phyloP scores from a whole-genome alignment of 345 rosid species.

The Populus tremula region DNA sequence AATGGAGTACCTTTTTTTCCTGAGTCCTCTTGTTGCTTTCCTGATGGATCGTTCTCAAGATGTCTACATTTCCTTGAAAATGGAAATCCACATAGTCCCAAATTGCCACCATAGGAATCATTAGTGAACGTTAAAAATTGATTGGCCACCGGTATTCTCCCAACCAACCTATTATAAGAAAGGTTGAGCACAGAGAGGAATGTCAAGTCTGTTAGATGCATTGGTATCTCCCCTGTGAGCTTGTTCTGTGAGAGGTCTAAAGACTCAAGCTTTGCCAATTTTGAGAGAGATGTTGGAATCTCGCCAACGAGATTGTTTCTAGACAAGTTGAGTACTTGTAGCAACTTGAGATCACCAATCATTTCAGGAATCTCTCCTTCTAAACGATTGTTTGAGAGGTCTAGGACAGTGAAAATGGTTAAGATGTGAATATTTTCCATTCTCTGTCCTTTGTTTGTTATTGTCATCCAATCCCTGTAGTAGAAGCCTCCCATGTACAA shows the following conservation, averaged over 20 bases:
- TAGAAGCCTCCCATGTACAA: background rate
- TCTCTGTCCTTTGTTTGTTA: background rate
- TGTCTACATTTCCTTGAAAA: background rate
- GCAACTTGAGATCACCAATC: background rate
- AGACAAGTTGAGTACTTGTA: background rate
- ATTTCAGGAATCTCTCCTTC: background rate
- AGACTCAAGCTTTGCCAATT: background rate
- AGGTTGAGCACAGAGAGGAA: background rate
- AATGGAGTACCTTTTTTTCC: no score
- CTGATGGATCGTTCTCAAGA: background rate
- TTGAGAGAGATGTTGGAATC: background rate
- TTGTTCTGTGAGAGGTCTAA: background rate
- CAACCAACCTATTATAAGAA: background rate
- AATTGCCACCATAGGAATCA: background rate
- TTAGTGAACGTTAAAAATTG: background rate
- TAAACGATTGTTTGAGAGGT: background rate
- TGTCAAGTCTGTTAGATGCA: no score
- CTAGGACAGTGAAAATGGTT: background rate
- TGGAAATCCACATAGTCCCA: background rate
- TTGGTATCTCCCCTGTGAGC: background rate
- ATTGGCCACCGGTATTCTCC: background rate
- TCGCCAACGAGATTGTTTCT: background rate
- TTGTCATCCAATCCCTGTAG: background rate
- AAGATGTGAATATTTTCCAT: background rate
- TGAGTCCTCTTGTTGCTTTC: no score